These are phyloP conservation scores for Lipomyces orientalis DNA, from an alignment of 805 yeast genomes.

Conservation along the genomic window DNA sequence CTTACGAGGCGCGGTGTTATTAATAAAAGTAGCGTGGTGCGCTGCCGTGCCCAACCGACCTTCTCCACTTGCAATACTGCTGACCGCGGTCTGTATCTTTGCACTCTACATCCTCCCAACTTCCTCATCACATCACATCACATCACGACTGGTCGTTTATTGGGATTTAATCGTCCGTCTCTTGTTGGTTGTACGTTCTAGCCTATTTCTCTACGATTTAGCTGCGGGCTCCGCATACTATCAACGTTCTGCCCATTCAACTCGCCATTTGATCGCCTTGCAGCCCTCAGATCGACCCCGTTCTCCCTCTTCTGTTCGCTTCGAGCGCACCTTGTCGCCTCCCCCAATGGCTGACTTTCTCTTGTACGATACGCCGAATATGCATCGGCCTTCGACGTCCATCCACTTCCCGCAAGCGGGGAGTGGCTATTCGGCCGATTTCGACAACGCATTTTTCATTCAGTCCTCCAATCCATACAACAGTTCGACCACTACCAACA, in stretches of 20 bases:
- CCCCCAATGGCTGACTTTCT: slow-evolving; percentile 34
- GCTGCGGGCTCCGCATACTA: neutral
- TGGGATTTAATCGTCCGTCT: neutral
- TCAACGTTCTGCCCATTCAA: neutral
- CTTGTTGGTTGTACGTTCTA: neutral
- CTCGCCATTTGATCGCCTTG: neutral
- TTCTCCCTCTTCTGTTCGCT: neutral
- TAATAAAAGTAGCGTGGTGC: slow-evolving; percentile 7
- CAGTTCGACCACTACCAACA: neutral
- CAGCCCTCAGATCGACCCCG: neutral
- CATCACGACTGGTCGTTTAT: neutral
- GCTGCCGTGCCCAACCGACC: neutral
- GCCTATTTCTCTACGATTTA: neutral
- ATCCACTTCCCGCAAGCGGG: slow-evolving; percentile 15
- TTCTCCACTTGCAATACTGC: neutral
- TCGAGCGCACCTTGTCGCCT: neutral
- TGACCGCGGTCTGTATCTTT: neutral
- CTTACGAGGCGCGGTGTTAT: neutral
- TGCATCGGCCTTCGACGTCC: slow-evolving; percentile 30
- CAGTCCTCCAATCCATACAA: neutral
- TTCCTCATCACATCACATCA: neutral
- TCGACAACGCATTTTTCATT: neutral
- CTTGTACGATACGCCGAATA: slow-evolving; percentile 31
- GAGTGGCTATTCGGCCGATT: neutral
- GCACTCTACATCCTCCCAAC: neutral